phyloP scores from a whole-genome alignment of 2,329 filamentous ascomycete genomes.

The Didymella arachidicola region DNA sequence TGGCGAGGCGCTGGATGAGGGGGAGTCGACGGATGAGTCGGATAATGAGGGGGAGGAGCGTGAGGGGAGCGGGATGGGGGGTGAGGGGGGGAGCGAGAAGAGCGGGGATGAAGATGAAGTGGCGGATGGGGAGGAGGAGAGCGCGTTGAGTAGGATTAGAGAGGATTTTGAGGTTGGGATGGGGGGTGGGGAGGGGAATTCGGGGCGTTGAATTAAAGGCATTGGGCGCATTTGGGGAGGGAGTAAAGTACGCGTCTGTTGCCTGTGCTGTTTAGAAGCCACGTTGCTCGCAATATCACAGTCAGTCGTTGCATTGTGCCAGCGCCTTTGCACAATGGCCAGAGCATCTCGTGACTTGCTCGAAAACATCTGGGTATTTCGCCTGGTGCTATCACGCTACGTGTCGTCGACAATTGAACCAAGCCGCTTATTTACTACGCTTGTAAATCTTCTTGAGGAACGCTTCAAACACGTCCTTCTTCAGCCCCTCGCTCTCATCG shows the following conservation, averaged over 20 bases:
- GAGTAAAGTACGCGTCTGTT: too few species aligned
- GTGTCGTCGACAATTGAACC: neutral
- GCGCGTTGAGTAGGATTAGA: slow-evolving; percentile 11
- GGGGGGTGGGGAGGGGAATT: neutral
- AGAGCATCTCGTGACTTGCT: neutral
- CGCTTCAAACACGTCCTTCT: slow-evolving; percentile 85
- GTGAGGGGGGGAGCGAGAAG: slow-evolving; percentile 29
- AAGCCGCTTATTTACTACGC: slow-evolving; percentile 77
- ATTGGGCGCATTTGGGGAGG: too few species aligned
- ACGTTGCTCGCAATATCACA: too few species aligned
- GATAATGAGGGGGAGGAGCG: slow-evolving; percentile 38
- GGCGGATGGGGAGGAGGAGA: slow-evolving; percentile 11
- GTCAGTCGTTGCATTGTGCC: neutral
- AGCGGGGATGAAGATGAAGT: slow-evolving; percentile 11
- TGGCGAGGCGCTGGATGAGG: slow-evolving; percentile 48
- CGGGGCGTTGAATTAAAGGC: neutral
- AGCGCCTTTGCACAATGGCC: too few species aligned
- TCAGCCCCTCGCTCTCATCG: slow-evolving; percentile 87
- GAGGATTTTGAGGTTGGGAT: slow-evolving; percentile 18
- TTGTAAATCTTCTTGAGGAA: slow-evolving; percentile 99
- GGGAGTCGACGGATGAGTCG: slow-evolving; percentile 29
- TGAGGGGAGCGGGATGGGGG: slow-evolving; percentile 32
- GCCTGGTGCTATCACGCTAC: neutral
- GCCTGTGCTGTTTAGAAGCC: too few species aligned
- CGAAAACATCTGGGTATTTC: slow-evolving; percentile 7